These are phyloP conservation scores for Cnidoscolus chayamansa DNA, from an alignment of 441 rosid species.

Conservation along the genomic window DNA sequence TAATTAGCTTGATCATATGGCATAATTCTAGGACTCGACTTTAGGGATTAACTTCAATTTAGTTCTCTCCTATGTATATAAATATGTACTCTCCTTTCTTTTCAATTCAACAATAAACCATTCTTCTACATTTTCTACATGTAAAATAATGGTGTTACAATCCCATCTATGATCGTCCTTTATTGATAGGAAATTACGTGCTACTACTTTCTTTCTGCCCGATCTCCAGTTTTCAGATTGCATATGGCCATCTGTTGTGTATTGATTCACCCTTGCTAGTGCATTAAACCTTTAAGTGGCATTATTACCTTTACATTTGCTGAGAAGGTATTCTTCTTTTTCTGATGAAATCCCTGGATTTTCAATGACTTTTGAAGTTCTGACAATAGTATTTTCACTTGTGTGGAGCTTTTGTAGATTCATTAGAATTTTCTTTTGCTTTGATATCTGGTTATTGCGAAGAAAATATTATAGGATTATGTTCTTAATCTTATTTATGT, in stretches of 20 bases:
- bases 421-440: not conserved
- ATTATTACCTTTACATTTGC: too few species aligned
- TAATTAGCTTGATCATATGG: too few species aligned
- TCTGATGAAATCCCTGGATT: not conserved
- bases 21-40: too few species aligned
- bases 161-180: not conserved
- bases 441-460: not conserved
- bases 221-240: not conserved
- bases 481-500: not conserved
- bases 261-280: not conserved
- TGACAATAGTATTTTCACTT: not conserved
- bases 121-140: too few species aligned
- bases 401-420: not conserved
- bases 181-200: not conserved
- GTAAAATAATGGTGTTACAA: not conserved
- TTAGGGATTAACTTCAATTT: too few species aligned
- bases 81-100: too few species aligned
- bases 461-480: not conserved
- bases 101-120: too few species aligned
- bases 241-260: not conserved
- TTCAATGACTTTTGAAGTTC: constrained; percentile 12
- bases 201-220: not conserved
- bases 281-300: not conserved
- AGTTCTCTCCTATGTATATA: too few species aligned
- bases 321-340: not conserved